Base-by-base conservation (phyloP, 352 stramenopile genomes). In the Phytophthora citrophthora region DNA sequence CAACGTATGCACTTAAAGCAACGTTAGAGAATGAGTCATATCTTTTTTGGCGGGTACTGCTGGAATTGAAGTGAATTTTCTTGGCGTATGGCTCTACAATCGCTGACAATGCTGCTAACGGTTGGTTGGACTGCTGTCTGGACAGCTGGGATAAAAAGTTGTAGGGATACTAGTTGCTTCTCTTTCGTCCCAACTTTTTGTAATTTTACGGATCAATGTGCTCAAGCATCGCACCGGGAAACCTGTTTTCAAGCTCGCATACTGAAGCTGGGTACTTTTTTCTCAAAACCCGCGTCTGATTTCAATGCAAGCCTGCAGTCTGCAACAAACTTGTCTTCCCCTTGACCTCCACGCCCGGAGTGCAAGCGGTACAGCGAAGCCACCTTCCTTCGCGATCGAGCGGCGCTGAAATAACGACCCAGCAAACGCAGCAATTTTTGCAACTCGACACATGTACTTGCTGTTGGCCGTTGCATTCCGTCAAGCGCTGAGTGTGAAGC, bases 171-270 rank as follows among this genome's bases (percentile, higher is more conserved):
- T 20, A 41, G 36, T 4, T 15, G 36, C 36, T 41, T 7, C 15
- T 18, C 18, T 16, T 41, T n/a, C 9, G 29, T 34, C 29, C 11
- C 13, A 34, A 34, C 29, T 34, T 34, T n/a, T 20, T 34, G 8
- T 34, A 34, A 1, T 34, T 34, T 34, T 7, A 11, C 12, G 2
- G 36, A 20, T 41, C 36, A 41, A 41, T 41, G 36, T 34, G 16
- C 9, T 12, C 32, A 24, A 64, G 32, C 46, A 63, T 55, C 51
- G 59, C 59, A 67, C 43, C 41, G 59, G 50, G 51, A 67, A 67
- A 61, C 4, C 44, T 31, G 4, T 0, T 16, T 39, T 29, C 11
- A 66, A 56, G 45, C 34, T 48, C 39, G 43, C 46, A 53, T 34
- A 16, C 26, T 20, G 24, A 55, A 44, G 32, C 32, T 36, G 24